Evolutionary conservation across 805 yeast species (phyloP), one percentile per base, ranked within the genome.

Genomic region (Yarrowia deformans): DNA sequence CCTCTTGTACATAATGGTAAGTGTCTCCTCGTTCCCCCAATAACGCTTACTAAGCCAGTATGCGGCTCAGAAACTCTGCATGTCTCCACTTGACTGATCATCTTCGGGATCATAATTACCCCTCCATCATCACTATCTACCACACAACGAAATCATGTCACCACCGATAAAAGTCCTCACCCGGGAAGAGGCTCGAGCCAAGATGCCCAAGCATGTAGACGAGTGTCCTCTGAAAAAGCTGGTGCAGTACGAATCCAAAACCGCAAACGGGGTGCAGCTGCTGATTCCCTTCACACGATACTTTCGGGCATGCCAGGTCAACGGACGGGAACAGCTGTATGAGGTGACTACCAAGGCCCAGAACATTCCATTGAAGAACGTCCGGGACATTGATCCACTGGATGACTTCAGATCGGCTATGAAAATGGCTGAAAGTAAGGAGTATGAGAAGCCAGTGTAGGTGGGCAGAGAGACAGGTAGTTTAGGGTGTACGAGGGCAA

Each of bases 201-300:
- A 29, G 18, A 46, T 48, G 69, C 69, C 66, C 45, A 34, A 68
- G 13, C 48, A 45, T n/a, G 61, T 63, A 43, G 66, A 68, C 12
- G 71, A 73, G 37, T 75, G 78, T 63, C 71, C 73, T 12, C 54
- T 74, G 19, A 71, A 71, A 52, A 69, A 72, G 67, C 72, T 77
- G 32, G 69, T 70, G 14, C 79, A 77, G 68, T 77, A 72, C 67
- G 74, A 75, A 54, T 77, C 79, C 60, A 60, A 60, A 60, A 34
- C 52, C 18, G 29, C 40, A 7, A 60, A 60, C 10, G 66, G 66
- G 8, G 42, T 60, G 19, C 66, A 60, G 9, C 70, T 61, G 7
- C 40, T 76, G 10, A 48, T 52, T 35, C 77, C 77, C 16, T 71
- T 77, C 56, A 72, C 70, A 48, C 61, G 79, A 60, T 48, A 72